phyloP scores from a whole-genome alignment of 1,139 yeast species.

The Saccharomyces hybrid region DNA sequence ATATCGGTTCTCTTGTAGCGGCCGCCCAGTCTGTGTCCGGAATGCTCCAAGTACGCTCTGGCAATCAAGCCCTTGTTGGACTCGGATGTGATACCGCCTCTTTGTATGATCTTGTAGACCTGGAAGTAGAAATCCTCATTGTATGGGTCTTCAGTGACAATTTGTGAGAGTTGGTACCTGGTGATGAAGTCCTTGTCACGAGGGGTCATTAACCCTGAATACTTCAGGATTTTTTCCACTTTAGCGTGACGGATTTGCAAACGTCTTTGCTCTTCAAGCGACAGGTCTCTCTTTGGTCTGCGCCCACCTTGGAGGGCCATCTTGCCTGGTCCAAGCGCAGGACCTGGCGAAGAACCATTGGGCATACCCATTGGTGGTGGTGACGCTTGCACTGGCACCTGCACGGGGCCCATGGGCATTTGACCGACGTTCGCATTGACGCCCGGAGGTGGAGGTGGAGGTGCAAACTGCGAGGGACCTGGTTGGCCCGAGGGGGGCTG shows the following conservation, averaged over 20 bases:
- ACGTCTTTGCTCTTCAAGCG: conserved; percentile 48
- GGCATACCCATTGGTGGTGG: conserved; percentile 1
- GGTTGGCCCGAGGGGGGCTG: conserved; percentile 8
- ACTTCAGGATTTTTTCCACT: conserved; percentile 69
- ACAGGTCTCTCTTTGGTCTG: conserved; percentile 31
- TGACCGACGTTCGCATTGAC: conserved; percentile 7
- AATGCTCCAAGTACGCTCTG: conserved; percentile 88
- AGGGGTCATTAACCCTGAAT: conserved; percentile 93
- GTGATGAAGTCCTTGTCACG: conserved; percentile 94
- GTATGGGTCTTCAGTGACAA: conserved; percentile 95
- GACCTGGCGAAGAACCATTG: not conserved
- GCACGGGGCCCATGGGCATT: not conserved
- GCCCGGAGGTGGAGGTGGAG: conserved; percentile 16
- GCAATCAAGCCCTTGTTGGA: conserved; percentile 60
- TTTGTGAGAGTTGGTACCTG: conserved; percentile 87
- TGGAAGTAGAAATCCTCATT: conserved; percentile 96
- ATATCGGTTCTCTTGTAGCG: conserved; percentile 86
- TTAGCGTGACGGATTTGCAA: conserved; percentile 68
- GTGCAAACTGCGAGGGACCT: conserved; percentile 11
- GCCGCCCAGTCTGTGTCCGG: conserved; percentile 87
- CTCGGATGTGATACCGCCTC: conserved; percentile 39
- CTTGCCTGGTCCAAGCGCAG: not conserved
- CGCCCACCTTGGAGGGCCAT: not conserved
- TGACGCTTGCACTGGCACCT: conserved; percentile 1
- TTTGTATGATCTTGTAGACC: conserved; percentile 80